Evolutionary conservation across 2,329 filamentous ascomycete genomes (phyloP), one percentile per base, ranked within the genome.

Genomic region (Penicillium occitanis): DNA sequence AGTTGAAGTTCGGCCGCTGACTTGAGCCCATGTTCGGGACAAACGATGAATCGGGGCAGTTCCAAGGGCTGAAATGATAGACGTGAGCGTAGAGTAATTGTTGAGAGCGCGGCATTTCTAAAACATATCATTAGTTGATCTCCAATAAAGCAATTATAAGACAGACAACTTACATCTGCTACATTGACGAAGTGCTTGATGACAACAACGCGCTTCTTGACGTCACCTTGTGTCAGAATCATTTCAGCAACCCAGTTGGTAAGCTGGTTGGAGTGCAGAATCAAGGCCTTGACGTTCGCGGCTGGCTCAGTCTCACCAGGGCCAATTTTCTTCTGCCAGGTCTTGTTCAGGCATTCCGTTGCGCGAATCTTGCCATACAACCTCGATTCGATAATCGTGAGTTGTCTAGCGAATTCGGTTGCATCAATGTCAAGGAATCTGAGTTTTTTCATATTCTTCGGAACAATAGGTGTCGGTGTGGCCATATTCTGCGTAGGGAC

Each of bases 241-340:
- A 99, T 98, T 78, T 98, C 94, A 35, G 95, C 95, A 61, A 98
- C 95, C 95, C 95, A 99, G 76, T 98, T 99, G 5, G 95, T 99
- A 84, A 99, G 89, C 78, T 98, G 94, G 74, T 99, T 99, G 0
- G 95, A 98, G 80, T 99, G 95, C 62, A 98, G 84, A 80, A 99
- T 99, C 69, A 99, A 85, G 10, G 93, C 91, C 80, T 98, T 97
- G 71, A 99, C 92, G 72, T 99, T 98, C 0, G 92, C 88, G 10
- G 95, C 93, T 40, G 93, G 91, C 73, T 97, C 93, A 2, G 76
- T 72, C 67, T 90, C 90, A 53, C 77, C 76, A 40, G 93, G 90
- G 8, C 82, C 86, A 66, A 96, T 84, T 82, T 97, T 97, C 86
- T 96, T 98, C 79, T 97, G 93, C 95, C 95, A 99, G 5, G 93